Conservation (phyloP, 2,329 filamentous ascomycete species). For the Fusarium stilboides region DNA sequence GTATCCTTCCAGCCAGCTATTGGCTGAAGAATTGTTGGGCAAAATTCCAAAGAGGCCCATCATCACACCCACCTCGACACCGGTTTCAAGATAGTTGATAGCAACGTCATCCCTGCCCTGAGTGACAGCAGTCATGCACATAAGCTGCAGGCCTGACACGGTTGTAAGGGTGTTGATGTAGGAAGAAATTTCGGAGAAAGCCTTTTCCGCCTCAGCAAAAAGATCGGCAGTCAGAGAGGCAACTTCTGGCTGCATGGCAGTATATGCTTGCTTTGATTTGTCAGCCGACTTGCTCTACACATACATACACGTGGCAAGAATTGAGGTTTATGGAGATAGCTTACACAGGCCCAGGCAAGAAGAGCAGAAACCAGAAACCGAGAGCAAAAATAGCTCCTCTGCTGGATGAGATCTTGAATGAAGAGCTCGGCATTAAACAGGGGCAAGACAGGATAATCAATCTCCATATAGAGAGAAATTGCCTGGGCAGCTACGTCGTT, state of each 20-base stretch:
- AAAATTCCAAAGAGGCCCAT: not conserved
- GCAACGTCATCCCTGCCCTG: constrained; percentile 7
- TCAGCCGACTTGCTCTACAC: not conserved
- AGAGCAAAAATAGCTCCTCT: constrained; percentile 51
- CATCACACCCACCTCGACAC: not conserved
- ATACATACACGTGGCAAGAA: too few species aligned
- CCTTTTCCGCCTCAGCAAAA: constrained; percentile 3
- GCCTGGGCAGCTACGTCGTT: constrained; percentile 51
- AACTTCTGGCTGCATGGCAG: not conserved
- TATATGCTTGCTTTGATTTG: constrained; percentile 1
- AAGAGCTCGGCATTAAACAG: constrained; percentile 56
- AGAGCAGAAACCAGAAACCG: constrained; percentile 54
- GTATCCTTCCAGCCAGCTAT: constrained; percentile 1
- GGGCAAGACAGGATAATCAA: constrained; percentile 57
- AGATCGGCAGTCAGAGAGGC: not conserved
- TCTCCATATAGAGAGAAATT: constrained; percentile 55
- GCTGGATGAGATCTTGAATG: constrained; percentile 51
- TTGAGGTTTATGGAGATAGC: not conserved
- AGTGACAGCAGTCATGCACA: constrained; percentile 1
- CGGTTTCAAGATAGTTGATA: not conserved
- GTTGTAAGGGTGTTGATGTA: constrained; percentile 11
- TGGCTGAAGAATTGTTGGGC: not conserved
- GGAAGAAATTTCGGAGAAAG: not conserved
- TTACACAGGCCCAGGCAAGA: constrained; percentile 9
- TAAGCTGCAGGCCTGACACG: constrained; percentile 5